These are phyloP conservation scores for Cucurbita pepo DNA, from an alignment of 306 rosid genomes.

Conservation along the genomic window DNA sequence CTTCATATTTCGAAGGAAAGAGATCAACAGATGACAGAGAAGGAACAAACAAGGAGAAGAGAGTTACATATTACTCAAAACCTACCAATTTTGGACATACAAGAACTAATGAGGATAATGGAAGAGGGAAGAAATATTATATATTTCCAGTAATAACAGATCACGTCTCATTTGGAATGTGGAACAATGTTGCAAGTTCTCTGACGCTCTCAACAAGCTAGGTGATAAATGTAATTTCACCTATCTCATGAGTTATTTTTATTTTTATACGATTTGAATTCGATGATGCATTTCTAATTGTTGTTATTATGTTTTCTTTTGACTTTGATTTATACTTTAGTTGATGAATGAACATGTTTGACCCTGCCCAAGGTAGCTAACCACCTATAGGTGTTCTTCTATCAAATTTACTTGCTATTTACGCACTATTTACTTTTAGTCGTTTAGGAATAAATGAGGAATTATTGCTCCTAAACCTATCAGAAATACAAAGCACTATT, in stretches of 20 bases:
- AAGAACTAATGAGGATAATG: neutral
- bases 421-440: neutral
- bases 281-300: neutral
- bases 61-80: neutral
- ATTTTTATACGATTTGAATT: neutral
- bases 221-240: constrained; percentile 26
- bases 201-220: constrained; percentile 16
- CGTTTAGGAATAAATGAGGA: neutral
- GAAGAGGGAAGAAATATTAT: neutral
- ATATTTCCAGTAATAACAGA: too few species aligned
- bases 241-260: neutral
- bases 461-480: neutral
- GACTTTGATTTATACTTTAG: constrained; percentile 12
- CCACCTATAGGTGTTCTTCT: constrained; percentile 38
- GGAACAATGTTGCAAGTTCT: constrained; percentile 23
- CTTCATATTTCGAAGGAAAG: neutral
- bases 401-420: neutral
- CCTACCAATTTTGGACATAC: neutral
- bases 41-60: constrained; percentile 3
- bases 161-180: neutral
- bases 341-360: constrained; percentile 21
- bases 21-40: neutral
- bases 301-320: neutral
- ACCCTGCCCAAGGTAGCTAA: constrained; percentile 37
- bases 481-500: constrained; percentile 3